Base-by-base conservation (phyloP, 768 basidiomycete species). In the Phylloporus arenicola region DNA sequence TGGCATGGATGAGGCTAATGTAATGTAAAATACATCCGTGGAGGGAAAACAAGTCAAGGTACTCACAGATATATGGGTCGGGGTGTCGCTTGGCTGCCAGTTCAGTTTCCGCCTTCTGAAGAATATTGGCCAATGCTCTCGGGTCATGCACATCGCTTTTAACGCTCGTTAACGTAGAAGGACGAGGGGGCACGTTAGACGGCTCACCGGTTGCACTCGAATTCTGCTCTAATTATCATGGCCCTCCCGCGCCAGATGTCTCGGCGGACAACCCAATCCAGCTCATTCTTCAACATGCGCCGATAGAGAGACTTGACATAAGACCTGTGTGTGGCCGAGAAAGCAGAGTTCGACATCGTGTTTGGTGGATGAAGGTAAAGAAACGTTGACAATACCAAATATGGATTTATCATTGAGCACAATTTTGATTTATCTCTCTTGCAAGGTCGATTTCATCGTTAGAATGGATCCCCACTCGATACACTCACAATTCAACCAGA, bases 231-330 rank as follows among this genome's bases (percentile, higher is more conserved):
- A 56, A 98, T 90, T 68, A 85, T 74, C 60, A 94, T 69, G 12
- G 94, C 93, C 68, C 86, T 80, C 49, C 75, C 77, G 53, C 94
- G 80, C 92, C 92, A 97, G 1, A 91, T 64, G 62, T 92, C 88
- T 47, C 94, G 75, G 50, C 86, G 78, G 57, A 96, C 75, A 41
- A 81, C 83, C 95, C 95, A 98, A 70, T 98, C 85, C 46, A 95
- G 74, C 43, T 88, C 77, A 60, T 96, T 94, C 60, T 79, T 86
- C 53, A 98, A 78, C 59, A 82, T 81, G 33, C 93, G 85, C 62
- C 80, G 85, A 76, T 96, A 97, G 6, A 98, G 80, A 9, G 88
- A 90, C 73, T 95, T 91, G 67, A 93, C 91, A 64, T 93, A 86
- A 59, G 81, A 77, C 64, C 83, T 81, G 73, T 90, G 88, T 5